Conservation (phyloP, 805 yeast species). For the Teunomyces kruisii region DNA sequence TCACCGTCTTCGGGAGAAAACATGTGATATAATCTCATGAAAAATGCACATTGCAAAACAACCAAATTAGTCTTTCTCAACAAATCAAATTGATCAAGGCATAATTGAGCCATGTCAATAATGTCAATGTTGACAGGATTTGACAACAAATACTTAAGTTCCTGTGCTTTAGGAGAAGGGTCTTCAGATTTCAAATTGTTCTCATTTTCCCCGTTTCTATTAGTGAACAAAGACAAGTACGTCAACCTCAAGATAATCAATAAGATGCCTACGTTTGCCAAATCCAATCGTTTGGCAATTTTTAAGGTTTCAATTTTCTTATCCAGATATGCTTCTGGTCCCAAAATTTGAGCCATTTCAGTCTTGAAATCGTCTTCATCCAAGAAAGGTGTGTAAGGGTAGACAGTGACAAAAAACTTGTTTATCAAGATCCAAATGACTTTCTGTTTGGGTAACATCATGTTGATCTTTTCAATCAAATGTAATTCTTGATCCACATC, state of each 20-base stretch:
- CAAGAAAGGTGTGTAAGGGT: constrained; percentile 20
- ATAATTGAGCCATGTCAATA: constrained; percentile 28
- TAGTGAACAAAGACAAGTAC: constrained; percentile 39
- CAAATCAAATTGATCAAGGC: constrained; percentile 36
- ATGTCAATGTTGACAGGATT: constrained; percentile 22
- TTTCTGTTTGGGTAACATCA: constrained; percentile 16
- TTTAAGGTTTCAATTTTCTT: constrained; percentile 20
- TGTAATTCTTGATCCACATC: constrained; percentile 25
- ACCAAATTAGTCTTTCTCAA: constrained; percentile 48
- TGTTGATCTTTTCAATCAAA: constrained; percentile 15
- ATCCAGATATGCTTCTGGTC: constrained; percentile 21
- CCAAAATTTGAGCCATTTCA: constrained; percentile 17
- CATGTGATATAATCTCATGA: constrained; percentile 53
- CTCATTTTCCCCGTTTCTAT: constrained; percentile 29
- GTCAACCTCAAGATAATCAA: constrained; percentile 33
- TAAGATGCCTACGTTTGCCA: constrained; percentile 33
- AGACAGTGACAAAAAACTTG: constrained; percentile 16
- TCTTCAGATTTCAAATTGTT: constrained; percentile 22
- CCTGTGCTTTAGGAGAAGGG: constrained; percentile 23
- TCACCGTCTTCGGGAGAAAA: constrained; percentile 65
- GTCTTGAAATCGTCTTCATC: constrained; percentile 19
- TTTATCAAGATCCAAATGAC: constrained; percentile 15
- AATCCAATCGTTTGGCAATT: constrained; percentile 31
- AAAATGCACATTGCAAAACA: constrained; percentile 60
- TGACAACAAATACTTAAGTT: constrained; percentile 17